Evolutionary conservation across 345 rosid genomes (phyloP).

Genomic region (Camelina sativa): DNA sequence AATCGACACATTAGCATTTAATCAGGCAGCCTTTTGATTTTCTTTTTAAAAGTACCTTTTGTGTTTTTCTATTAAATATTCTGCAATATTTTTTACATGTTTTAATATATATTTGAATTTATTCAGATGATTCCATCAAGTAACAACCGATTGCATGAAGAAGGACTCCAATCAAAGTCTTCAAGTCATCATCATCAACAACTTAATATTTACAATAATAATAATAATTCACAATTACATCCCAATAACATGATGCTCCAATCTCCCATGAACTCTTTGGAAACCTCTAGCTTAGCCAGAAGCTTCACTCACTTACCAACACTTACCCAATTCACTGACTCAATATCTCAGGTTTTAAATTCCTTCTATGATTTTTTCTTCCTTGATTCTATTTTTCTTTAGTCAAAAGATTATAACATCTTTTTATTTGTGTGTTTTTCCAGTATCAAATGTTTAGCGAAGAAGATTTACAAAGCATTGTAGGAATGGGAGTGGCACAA

Average conservation of each 20-base stretch:
- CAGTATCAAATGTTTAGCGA: slow-evolving; percentile 66
- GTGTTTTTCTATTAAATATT: neutral
- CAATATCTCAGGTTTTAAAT: slow-evolving; percentile 56
- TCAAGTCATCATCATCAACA: slow-evolving; percentile 39
- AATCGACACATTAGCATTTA: slow-evolving; percentile 18
- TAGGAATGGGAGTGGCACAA: slow-evolving; percentile 81
- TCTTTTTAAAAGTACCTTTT: slow-evolving; percentile 32
- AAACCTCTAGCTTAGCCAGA: slow-evolving; percentile 37
- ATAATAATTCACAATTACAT: slow-evolving; percentile 43
- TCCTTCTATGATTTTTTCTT: neutral
- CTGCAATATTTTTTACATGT: neutral
- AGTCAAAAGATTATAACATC: neutral
- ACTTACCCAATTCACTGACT: slow-evolving; percentile 54
- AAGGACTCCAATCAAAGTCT: slow-evolving; percentile 56
- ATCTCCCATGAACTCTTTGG: slow-evolving; percentile 45
- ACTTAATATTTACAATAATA: slow-evolving; percentile 35
- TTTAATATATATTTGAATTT: slow-evolving; percentile 28
- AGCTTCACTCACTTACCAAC: slow-evolving; percentile 53
- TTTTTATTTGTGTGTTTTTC: neutral
- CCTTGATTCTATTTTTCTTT: neutral
- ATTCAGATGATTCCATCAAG: slow-evolving; percentile 42
- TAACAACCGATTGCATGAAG: slow-evolving; percentile 53
- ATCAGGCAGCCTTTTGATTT: neutral
- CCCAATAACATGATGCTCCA: slow-evolving; percentile 48
- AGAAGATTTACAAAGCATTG: slow-evolving; percentile 81